A percentile compares a stretch with the other conserved stretches of the same genome.
Conservation (phyloP, 192 early-diverging fungal genomes). For the Backusella westeae region DNA sequence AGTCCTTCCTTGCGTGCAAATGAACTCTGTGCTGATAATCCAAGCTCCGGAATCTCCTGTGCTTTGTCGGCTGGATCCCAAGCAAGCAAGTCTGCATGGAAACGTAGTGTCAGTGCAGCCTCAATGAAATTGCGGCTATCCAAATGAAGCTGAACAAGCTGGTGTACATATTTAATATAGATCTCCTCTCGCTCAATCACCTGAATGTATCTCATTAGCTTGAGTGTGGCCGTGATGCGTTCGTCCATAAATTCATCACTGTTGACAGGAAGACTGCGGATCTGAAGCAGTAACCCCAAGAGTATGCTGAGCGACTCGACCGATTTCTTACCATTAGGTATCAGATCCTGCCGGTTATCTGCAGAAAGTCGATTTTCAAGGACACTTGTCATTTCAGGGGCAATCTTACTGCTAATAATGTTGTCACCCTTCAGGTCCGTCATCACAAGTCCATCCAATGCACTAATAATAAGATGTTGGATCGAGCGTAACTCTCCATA, state of each 20-base stretch:
- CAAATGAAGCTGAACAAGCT: constrained; percentile 57
- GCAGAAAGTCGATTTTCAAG: constrained; percentile 4
- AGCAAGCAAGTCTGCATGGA: constrained; percentile 63
- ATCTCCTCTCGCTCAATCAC: constrained; percentile 55
- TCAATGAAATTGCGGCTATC: constrained; percentile 56
- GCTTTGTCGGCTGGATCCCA: constrained; percentile 57
- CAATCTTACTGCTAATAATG: constrained; percentile 17
- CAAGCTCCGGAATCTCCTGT: constrained; percentile 50
- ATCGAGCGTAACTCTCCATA: constrained; percentile 29
- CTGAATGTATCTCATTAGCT: constrained; percentile 63
- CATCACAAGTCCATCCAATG: constrained; percentile 41
- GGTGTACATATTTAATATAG: constrained; percentile 69
- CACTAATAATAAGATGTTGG: constrained; percentile 35
- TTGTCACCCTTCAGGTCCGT: constrained; percentile 39
- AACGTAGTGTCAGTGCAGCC: constrained; percentile 63
- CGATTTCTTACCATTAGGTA: constrained; percentile 28
- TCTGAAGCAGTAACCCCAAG: constrained; percentile 46
- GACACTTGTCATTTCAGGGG: constrained; percentile 21
- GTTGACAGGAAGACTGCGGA: constrained; percentile 52
- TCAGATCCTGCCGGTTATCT: not conserved
- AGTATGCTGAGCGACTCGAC: constrained; percentile 50
- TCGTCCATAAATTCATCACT: constrained; percentile 60
- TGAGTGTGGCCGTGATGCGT: constrained; percentile 55
- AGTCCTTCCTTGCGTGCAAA: constrained; percentile 67
- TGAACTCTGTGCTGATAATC: constrained; percentile 46